Conservation (phyloP, 441 rosid genomes). For the Euphorbia celastroides region DNA sequence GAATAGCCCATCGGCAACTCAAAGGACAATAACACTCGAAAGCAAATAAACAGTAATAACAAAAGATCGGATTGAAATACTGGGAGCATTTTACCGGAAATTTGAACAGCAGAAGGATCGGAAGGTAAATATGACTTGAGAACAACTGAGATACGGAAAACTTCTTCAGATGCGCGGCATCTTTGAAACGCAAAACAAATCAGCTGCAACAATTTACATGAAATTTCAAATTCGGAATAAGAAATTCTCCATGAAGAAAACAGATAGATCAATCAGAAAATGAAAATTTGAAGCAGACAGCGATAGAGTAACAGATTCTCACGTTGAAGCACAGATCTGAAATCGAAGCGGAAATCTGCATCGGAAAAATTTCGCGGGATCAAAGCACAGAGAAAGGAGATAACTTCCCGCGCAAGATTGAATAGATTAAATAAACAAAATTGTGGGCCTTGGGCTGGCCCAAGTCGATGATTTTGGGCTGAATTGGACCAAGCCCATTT, state of each 20-base stretch:
- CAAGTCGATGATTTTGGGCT: not conserved
- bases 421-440: not conserved
- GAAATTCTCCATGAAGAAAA: not conserved
- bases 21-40: not conserved
- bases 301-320: constrained; percentile 13
- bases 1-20: not conserved
- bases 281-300: not conserved
- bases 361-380: constrained; percentile 7
- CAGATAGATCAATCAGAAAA: not conserved
- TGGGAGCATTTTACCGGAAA: constrained; percentile 44
- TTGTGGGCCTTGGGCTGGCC: not conserved
- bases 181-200: constrained; percentile 65
- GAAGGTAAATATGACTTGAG: constrained; percentile 32
- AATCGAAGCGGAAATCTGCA: constrained; percentile 34
- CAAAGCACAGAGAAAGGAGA: not conserved
- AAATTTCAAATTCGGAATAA: constrained; percentile 1
- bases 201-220: constrained; percentile 33
- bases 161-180: constrained; percentile 58
- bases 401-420: constrained; percentile 8
- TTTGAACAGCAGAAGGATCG: constrained; percentile 29
- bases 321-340: constrained; percentile 43
- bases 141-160: constrained; percentile 58
- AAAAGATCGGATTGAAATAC: not conserved
- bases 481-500: not conserved
- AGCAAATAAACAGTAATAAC: not conserved